These are phyloP conservation scores for Xanthoconium purpureum DNA, from an alignment of 768 basidiomycete species.

Conservation along the genomic window DNA sequence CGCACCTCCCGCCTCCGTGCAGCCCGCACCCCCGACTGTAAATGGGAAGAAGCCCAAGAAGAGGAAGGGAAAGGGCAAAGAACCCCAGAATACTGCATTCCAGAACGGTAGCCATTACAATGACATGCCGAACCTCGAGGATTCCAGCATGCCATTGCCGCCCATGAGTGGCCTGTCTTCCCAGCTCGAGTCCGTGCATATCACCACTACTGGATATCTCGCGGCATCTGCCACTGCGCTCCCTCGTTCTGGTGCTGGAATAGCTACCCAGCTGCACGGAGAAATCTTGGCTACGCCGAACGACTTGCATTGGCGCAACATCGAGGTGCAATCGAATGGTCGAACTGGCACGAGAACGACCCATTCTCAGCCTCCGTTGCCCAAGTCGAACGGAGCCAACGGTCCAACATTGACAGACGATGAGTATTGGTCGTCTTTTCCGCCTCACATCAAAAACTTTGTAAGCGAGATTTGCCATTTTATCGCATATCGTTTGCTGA, in stretches of 20 bases:
- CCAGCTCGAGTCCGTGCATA: constrained; percentile 46
- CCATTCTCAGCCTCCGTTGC: constrained; percentile 18
- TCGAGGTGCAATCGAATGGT: constrained; percentile 28
- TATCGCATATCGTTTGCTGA: constrained; percentile 26
- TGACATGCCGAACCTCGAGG: constrained; percentile 27
- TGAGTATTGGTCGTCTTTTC: constrained; percentile 68
- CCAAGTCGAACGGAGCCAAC: constrained; percentile 24
- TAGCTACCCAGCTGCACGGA: constrained; percentile 45
- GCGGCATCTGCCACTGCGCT: constrained; percentile 35
- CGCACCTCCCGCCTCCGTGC: constrained; percentile 6
- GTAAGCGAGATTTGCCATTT: constrained; percentile 43
- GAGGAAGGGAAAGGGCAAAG: constrained; percentile 42
- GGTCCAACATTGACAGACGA: constrained; percentile 42
- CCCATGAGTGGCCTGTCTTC: constrained; percentile 40
- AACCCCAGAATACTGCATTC: constrained; percentile 10
- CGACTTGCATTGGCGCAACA: constrained; percentile 53
- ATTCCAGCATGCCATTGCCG: constrained; percentile 14
- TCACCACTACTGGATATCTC: constrained; percentile 45
- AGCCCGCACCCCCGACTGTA: constrained; percentile 2
- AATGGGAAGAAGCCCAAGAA: constrained; percentile 45
- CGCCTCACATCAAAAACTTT: constrained; percentile 66
- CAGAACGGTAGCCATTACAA: constrained; percentile 20
- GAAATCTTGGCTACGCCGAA: constrained; percentile 60
- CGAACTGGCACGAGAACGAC: constrained; percentile 27
- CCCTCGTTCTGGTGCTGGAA: constrained; percentile 29